These are phyloP conservation scores for Aurantiochytrium sp. DNA, from an alignment of 108 stramenopile species.

Conservation along the genomic window DNA sequence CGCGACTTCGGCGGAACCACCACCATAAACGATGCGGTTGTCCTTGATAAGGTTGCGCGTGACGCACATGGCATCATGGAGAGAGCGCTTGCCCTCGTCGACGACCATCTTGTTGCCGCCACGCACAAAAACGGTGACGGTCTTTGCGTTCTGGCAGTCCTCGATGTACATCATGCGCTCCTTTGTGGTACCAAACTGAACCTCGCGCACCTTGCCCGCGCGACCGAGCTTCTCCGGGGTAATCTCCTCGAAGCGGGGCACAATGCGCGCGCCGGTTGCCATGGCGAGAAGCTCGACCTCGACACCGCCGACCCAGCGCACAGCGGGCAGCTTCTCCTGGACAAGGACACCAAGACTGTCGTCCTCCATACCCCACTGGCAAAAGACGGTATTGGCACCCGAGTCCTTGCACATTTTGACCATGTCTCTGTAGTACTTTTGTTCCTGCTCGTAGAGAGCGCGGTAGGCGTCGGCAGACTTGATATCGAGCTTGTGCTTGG, in stretches of 20 bases:
- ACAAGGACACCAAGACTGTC: constrained; percentile 94
- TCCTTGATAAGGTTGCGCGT: constrained; percentile 86
- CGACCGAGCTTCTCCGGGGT: constrained; percentile 85
- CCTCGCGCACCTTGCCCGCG: constrained; percentile 82
- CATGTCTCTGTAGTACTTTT: constrained; percentile 93
- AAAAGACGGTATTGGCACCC: constrained; percentile 86
- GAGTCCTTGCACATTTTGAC: constrained; percentile 92
- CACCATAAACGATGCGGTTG: constrained; percentile 98
- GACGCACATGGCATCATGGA: constrained; percentile 99
- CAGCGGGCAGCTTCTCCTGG: constrained; percentile 80
- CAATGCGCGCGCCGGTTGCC: constrained; percentile 97
- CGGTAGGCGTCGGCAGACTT: constrained; percentile 88
- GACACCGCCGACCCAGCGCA: constrained; percentile 96
- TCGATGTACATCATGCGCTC: constrained; percentile 83
- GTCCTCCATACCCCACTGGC: constrained; percentile 99
- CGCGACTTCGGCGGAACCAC: constrained; percentile 94
- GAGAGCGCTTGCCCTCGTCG: constrained; percentile 99
- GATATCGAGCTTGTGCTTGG: constrained; percentile 99
- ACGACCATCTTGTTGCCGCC: constrained; percentile 99
- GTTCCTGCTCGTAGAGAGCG: constrained; percentile 81
- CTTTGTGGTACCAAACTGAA: constrained; percentile 89
- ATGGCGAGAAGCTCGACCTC: constrained; percentile 99
- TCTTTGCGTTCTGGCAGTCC: constrained; percentile 85
- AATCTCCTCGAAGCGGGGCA: constrained; percentile 88
- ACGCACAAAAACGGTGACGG: constrained; percentile 91